Evolutionary conservation across 768 basidiomycete genomes (phyloP).

Genomic region (Hericium coralloides): DNA sequence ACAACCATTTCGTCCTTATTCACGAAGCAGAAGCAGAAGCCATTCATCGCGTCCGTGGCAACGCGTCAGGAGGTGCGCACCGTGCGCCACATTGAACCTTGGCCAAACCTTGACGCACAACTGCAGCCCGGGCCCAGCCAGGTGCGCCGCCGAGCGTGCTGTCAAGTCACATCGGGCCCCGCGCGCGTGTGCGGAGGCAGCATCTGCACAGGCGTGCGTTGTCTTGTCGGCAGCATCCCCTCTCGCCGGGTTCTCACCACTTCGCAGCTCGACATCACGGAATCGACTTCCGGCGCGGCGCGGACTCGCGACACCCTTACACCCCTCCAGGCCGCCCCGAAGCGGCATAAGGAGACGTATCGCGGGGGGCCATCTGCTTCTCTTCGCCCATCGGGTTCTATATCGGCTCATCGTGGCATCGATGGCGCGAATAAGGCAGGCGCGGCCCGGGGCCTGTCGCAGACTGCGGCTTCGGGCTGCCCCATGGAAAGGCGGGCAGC

Average conservation of each 20-base stretch:
- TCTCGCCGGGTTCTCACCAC: no score
- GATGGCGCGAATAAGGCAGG: background rate
- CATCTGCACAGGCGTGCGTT: background rate
- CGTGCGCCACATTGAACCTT: no score
- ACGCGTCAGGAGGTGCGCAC: no score
- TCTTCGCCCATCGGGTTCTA: background rate
- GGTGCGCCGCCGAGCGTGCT: no score
- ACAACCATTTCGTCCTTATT: no score
- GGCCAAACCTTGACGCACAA: no score
- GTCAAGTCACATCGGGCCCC: no score
- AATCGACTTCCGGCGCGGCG: background rate
- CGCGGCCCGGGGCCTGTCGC: background rate
- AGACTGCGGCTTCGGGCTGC: background rate
- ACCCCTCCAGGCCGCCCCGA: background rate
- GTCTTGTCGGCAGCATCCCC: no score
- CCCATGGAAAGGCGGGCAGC: background rate
- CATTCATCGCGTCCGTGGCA: no score
- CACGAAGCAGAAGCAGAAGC: no score
- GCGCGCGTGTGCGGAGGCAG: background rate
- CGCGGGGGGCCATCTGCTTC: background rate
- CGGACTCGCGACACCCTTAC: background rate
- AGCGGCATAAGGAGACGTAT: no score
- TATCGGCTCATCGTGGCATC: background rate
- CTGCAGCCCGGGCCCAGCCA: no score
- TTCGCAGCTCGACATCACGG: background rate